Conservation (phyloP, 306 rosid species). For the Malus domestica region DNA sequence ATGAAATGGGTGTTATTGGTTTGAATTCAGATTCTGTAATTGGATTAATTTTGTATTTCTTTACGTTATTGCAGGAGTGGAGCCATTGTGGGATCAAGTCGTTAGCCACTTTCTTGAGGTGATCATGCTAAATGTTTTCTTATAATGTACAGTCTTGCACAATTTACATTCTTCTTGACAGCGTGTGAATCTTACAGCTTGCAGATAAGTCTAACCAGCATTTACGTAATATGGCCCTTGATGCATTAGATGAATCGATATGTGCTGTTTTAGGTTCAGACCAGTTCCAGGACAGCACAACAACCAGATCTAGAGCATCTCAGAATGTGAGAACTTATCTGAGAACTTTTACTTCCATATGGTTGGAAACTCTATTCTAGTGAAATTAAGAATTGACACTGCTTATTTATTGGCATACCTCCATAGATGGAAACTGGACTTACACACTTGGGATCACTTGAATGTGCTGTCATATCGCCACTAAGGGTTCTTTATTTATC, state of each 20-base stretch:
- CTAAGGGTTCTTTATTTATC: constrained; percentile 76
- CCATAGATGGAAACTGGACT: constrained; percentile 45
- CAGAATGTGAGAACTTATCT: constrained; percentile 58
- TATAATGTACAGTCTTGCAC: constrained; percentile 7
- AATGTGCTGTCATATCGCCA: constrained; percentile 79
- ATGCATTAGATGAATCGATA: constrained; percentile 85
- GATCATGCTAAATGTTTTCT: constrained; percentile 10
- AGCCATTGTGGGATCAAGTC: constrained; percentile 92
- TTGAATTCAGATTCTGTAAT: background rate
- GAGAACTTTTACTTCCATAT: constrained; percentile 34
- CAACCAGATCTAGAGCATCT: constrained; percentile 37
- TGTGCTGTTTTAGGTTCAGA: constrained; percentile 90
- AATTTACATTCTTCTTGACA: constrained; percentile 22
- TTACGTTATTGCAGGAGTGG: constrained; percentile 57
- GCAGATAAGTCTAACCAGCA: constrained; percentile 76
- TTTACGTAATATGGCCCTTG: constrained; percentile 81
- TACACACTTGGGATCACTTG: constrained; percentile 59
- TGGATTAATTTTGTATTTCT: background rate
- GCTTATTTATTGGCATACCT: constrained; percentile 11
- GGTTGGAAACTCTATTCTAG: constrained; percentile 14
- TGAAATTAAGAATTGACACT: constrained; percentile 16
- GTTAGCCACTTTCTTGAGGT: constrained; percentile 92
- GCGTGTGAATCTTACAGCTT: constrained; percentile 53
- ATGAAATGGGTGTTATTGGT: background rate
- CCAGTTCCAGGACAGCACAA: constrained; percentile 46